Percentiles rank a stretch among this genome's conserved stretches.
These are phyloP conservation scores for Chaetothyriales sp. DNA, from an alignment of 2,329 filamentous ascomycete genomes.

Conservation along the genomic window DNA sequence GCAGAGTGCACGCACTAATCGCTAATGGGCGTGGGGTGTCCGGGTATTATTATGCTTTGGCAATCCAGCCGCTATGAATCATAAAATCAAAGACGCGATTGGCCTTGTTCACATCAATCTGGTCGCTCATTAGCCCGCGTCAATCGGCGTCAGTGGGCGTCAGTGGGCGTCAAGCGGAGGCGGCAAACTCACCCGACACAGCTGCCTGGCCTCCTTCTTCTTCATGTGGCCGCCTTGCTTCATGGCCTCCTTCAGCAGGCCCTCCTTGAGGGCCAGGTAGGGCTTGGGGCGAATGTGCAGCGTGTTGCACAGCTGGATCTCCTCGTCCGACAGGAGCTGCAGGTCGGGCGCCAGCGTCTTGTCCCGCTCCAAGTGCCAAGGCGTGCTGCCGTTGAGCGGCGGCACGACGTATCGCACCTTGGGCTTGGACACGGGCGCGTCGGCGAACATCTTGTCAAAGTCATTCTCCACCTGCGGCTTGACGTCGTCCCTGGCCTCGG, in stretches of 20 bases:
- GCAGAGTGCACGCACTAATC: no score
- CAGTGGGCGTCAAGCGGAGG: background rate
- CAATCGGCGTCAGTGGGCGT: no score
- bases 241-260: conserved; percentile 77
- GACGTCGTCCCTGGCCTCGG: conserved; percentile 15
- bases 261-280: conserved; percentile 87
- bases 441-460: conserved; percentile 39
- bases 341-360: conserved; percentile 56
- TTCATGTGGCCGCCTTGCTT: conserved; percentile 79
- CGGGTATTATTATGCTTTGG: conserved; percentile 48
- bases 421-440: conserved; percentile 22
- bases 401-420: conserved; percentile 42
- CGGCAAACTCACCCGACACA: conserved; percentile 45
- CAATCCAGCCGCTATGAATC: conserved; percentile 82
- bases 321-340: conserved; percentile 72
- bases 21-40: no score
- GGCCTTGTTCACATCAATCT: conserved; percentile 72
- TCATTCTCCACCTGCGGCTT: conserved; percentile 33
- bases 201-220: conserved; percentile 83
- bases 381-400: conserved; percentile 32
- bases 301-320: conserved; percentile 72
- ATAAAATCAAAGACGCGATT: conserved; percentile 88
- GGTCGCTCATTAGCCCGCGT: conserved; percentile 10
- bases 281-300: conserved; percentile 83
- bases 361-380: conserved; percentile 57